Base-by-base conservation (phyloP, 1,139 yeast species). In the Tardiomyces digboiensis region DNA sequence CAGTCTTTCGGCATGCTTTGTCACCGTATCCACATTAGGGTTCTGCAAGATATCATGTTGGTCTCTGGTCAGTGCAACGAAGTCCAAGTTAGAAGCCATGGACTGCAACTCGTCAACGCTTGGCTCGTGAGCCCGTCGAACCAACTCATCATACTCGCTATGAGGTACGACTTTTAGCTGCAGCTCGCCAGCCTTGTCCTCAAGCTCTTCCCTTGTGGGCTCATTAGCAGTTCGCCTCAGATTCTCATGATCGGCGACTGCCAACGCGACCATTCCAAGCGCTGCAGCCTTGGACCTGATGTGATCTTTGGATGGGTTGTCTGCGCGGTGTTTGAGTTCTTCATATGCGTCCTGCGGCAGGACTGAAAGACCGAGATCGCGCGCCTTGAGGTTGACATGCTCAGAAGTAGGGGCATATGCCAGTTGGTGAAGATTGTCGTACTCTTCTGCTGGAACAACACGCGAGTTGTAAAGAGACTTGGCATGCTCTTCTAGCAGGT, bases 1-100 rank as follows among this genome's bases (percentile, higher is more conserved):
- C 7, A 7, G 36, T 6, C 12, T 7, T n/a, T n/a, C 16, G 16
- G 36, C 36, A 29, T 29, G 36, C 16, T 12, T n/a, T 6, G 13
- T 7, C 7, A 29, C 36, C 7, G 13, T 18, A 18, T 7, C 14
- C 18, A 18, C 12, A 12, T 18, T 29, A 12, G 36, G 36, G 12
- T 33, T n/a, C n/a, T 7, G 4, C 37, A 39, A 20, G 7, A 7
- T 7, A 18, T 46, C 47, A 36, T 38, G 47, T 20, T 45, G 40
- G 2, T 43, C 44, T 19, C 21, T 29, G 37, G 43, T 29, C 22
- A 44, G n/a, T 22, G 39, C 19, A 19, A 21, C 46, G 5, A 33
- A 20, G 18, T n/a, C 37, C 19, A 33, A 12, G 6, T 20, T n/a
- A 19, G 7, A 10, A 3, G 37, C 37, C 19, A 8, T 16, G 19